These are phyloP conservation scores for Nymphaea colorata DNA, from an alignment of 164 flowering plant genomes.

Conservation along the genomic window DNA sequence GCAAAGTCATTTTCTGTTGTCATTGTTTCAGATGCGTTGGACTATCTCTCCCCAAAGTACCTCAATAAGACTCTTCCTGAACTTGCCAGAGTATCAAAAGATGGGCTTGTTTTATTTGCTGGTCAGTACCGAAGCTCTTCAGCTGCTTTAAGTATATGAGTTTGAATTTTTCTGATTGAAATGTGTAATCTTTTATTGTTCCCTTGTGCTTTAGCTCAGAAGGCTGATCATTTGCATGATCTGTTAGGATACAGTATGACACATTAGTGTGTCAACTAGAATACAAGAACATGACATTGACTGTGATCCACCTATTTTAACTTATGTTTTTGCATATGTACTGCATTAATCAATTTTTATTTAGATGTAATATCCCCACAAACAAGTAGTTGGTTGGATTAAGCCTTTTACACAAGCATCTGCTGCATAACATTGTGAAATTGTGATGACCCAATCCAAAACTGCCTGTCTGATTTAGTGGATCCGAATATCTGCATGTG, in stretches of 20 bases:
- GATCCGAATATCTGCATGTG: too few species aligned
- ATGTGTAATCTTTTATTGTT: neutral
- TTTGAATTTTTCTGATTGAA: neutral
- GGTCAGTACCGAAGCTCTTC: slow-evolving; percentile 28
- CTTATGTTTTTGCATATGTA: too few species aligned
- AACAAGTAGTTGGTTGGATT: too few species aligned
- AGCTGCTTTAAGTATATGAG: neutral
- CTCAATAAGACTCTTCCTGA: slow-evolving; percentile 88
- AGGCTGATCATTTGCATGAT: neutral
- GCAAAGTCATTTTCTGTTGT: slow-evolving; percentile 76
- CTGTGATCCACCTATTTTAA: too few species aligned
- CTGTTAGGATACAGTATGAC: neutral
- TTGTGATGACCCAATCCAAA: too few species aligned
- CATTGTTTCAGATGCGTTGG: slow-evolving; percentile 80
- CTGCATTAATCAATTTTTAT: too few species aligned
- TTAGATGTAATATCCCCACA: too few species aligned
- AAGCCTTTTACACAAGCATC: too few species aligned
- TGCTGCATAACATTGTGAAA: too few species aligned
- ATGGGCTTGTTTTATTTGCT: slow-evolving; percentile 70
- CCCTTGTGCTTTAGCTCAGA: neutral
- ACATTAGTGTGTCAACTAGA: neutral
- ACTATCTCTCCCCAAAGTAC: slow-evolving; percentile 84
- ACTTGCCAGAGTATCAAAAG: slow-evolving; percentile 62
- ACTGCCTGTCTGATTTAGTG: too few species aligned
- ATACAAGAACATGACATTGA: too few species aligned